phyloP scores from a whole-genome alignment of 768 basidiomycete species.

The Xerocomellus amylosporus region DNA sequence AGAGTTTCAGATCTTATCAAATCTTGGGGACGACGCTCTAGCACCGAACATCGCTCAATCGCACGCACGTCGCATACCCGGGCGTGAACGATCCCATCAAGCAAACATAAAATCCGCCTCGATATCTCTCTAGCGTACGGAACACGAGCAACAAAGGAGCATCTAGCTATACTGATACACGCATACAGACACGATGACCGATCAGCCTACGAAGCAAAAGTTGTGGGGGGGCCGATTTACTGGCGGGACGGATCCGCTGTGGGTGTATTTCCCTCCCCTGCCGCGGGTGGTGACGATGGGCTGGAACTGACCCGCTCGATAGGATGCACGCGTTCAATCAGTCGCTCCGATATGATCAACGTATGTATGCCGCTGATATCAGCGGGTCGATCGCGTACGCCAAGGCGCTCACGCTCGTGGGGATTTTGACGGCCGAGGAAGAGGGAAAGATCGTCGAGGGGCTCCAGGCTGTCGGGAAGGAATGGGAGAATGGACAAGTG shows the following conservation, averaged over 20 bases:
- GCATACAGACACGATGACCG: constrained; percentile 29
- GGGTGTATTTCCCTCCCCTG: not conserved
- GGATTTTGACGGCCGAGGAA: constrained; percentile 80
- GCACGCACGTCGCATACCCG: not conserved
- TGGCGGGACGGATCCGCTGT: constrained; percentile 71
- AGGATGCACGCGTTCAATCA: constrained; percentile 99
- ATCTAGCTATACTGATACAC: not conserved
- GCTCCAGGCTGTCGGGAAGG: constrained; percentile 68
- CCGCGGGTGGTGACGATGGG: not conserved
- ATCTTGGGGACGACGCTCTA: not conserved
- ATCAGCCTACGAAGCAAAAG: constrained; percentile 60
- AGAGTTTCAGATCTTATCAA: not conserved
- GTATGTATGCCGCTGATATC: constrained; percentile 92
- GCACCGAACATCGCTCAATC: not conserved
- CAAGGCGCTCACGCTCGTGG: constrained; percentile 75
- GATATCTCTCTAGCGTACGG: not conserved
- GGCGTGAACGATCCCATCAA: not conserved
- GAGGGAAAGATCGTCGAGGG: constrained; percentile 70
- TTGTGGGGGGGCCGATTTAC: constrained; percentile 90
- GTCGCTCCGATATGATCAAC: constrained; percentile 89
- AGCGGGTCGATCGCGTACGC: constrained; percentile 95
- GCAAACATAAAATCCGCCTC: not conserved
- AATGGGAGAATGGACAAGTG: constrained; percentile 82
- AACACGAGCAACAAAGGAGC: not conserved
- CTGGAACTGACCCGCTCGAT: constrained; percentile 2